These are phyloP conservation scores for Casuarina equisetifolia DNA, from an alignment of 306 rosid genomes.

Conservation along the genomic window DNA sequence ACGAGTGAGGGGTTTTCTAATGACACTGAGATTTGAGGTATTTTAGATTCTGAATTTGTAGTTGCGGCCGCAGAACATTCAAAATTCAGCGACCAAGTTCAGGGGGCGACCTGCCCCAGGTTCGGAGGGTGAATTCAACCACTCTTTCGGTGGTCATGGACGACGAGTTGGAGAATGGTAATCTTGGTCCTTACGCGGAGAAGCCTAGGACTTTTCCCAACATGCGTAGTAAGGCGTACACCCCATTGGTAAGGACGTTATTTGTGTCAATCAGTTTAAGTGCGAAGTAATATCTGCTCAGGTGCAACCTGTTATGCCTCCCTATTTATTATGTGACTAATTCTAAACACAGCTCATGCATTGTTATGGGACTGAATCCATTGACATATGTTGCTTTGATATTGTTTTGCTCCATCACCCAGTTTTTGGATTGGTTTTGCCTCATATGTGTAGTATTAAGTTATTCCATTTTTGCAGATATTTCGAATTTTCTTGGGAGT, in stretches of 20 bases:
- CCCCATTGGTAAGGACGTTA: conserved; percentile 61
- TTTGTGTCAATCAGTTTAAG: not conserved
- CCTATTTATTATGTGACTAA: not conserved
- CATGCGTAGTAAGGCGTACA: conserved; percentile 86
- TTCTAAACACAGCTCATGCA: not conserved
- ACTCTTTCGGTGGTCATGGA: conserved; percentile 57
- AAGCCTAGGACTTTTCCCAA: conserved; percentile 82
- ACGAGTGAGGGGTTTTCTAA: not conserved
- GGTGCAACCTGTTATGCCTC: not conserved
- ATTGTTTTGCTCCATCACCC: conserved; percentile 1
- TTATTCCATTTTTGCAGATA: conserved; percentile 53
- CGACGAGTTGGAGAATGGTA: conserved; percentile 68
- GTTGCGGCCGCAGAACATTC: conserved; percentile 29
- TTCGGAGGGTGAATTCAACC: conserved; percentile 66
- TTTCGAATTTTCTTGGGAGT: conserved; percentile 74
- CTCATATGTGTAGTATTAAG: conserved; percentile 10
- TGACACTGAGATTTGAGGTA: not conserved
- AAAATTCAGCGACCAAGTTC: conserved; percentile 94
- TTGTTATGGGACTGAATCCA: not conserved
- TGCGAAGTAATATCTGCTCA: not conserved
- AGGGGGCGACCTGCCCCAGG: conserved; percentile 99
- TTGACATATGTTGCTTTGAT: not conserved
- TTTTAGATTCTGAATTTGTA: not conserved
- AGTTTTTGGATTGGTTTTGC: not conserved
- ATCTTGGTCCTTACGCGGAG: conserved; percentile 68